Base-by-base conservation (phyloP, 2,329 filamentous ascomycete species). In the Botrytis deweyae region DNA sequence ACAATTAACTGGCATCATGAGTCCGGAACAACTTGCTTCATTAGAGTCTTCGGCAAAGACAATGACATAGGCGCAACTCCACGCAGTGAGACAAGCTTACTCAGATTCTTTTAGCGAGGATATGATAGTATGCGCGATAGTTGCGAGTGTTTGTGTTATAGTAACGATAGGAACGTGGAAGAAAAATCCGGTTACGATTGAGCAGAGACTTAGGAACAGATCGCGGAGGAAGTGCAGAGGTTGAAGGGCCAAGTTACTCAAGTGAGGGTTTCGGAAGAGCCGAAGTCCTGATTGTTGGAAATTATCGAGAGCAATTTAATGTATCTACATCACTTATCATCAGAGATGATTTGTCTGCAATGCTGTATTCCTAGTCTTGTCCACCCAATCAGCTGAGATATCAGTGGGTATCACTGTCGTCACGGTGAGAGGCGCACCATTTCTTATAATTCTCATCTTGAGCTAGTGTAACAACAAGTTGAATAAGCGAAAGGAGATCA, bases 71-170 rank as follows among this genome's bases (percentile, higher is more conserved):
- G 3, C 62, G 8, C 38, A 64, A 29, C 40, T 64, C 10, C 16
- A 64, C 22, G 40, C 62, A 64, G 62, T 44, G 42, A n/a, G 38
- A 64, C 62, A 44, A 8, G 25, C 14, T 2, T 64, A 64, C 22
- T 29, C 62, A 3, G 38, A 64, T 79, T 86, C 90, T 25, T 44
- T 46, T 78, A 90, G 89, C 86, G 88, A 72, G 62, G 42, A 68
- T 64, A 67, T 63, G 14, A 59, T 61, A 49, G 46, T 29, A 8
- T 44, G 25, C 29, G 58, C 40, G 33, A 44, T 44, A 29, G 18
- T 44, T 44, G 14, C 62, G 42, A n/a, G 62, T 29, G 1, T 64
- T 1, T 70, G 55, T 18, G 10, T 46, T 18, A 29, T 29, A 2
- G 25, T 55, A 8, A 29, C n/a, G 6, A 8, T 29, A 9, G 52